phyloP scores from a whole-genome alignment of 2,329 filamentous ascomycete species.

The Cytospora chrysosperma region DNA sequence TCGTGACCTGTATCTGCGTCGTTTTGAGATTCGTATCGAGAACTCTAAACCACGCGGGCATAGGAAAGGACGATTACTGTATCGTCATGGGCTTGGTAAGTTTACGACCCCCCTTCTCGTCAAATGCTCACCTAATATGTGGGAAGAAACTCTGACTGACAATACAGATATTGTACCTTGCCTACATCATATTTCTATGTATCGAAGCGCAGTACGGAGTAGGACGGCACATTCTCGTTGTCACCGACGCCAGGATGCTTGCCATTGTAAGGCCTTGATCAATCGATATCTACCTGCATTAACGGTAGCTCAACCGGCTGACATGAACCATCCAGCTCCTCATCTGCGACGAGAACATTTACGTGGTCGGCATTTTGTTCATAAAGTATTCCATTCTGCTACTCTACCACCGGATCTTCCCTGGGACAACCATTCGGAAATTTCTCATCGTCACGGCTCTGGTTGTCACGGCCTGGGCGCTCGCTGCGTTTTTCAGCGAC shows the following conservation, averaged over 20 bases:
- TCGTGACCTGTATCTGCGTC: background rate
- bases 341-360: background rate
- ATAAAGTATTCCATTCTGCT: background rate
- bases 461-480: background rate
- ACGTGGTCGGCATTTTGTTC: background rate
- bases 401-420: background rate
- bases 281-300: background rate
- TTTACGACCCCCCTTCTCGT: background rate
- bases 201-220: background rate
- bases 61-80: constrained; percentile 1
- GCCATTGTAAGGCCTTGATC: background rate
- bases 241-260: background rate
- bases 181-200: background rate
- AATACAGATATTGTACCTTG: background rate
- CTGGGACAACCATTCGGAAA: background rate
- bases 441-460: background rate
- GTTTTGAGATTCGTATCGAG: background rate
- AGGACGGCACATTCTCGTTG: background rate
- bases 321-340: background rate
- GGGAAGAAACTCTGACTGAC: background rate
- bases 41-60: background rate
- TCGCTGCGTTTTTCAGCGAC: background rate
- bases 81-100: background rate
- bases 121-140: background rate
- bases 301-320: background rate